phyloP scores from a whole-genome alignment of 2,329 filamentous ascomycete genomes.

The Domatiomyces globalis region DNA sequence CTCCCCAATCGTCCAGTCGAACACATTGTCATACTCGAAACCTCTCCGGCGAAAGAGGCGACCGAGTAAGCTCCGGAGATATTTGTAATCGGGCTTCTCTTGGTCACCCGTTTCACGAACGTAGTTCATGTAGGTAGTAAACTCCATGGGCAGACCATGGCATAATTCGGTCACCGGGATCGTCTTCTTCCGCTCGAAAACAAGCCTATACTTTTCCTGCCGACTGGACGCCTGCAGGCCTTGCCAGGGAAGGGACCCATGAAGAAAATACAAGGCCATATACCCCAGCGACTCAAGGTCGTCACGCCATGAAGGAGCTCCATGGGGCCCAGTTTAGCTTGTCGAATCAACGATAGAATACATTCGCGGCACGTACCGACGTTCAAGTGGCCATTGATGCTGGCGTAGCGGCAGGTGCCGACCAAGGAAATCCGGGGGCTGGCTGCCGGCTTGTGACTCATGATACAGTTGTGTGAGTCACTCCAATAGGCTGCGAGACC shows the following conservation, averaged over 20 bases:
- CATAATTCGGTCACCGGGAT: constrained; percentile 15
- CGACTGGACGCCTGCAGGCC: constrained; percentile 43
- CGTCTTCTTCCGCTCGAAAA: constrained; percentile 16
- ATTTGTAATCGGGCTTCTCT: constrained; percentile 15
- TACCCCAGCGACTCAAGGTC: constrained; percentile 38
- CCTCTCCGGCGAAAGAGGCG: constrained; percentile 11
- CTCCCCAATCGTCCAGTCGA: constrained; percentile 17
- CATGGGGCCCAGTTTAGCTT: constrained; percentile 1
- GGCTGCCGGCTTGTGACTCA: constrained; percentile 3
- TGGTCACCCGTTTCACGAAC: constrained; percentile 7
- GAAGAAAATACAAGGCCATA: constrained; percentile 58
- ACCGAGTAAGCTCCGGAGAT: constrained; percentile 13
- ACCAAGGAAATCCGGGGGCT: constrained; percentile 8
- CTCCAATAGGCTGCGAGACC: too few relatives aligned
- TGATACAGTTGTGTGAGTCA: constrained; percentile 10
- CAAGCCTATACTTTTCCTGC: constrained; percentile 4
- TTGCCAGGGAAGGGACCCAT: constrained; percentile 57
- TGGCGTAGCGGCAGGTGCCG: constrained; percentile 17
- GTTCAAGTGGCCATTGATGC: constrained; percentile 17
- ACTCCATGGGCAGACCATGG: constrained; percentile 14
- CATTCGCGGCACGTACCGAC: constrained; percentile 9
- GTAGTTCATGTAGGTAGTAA: constrained; percentile 14
- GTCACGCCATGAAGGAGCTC: constrained; percentile 4
- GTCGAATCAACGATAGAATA: constrained; percentile 5
- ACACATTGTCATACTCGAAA: constrained; percentile 17